These are phyloP conservation scores for Triticum monococcum DNA, from an alignment of 176 grass and related monocot genomes.

Conservation along the genomic window DNA sequence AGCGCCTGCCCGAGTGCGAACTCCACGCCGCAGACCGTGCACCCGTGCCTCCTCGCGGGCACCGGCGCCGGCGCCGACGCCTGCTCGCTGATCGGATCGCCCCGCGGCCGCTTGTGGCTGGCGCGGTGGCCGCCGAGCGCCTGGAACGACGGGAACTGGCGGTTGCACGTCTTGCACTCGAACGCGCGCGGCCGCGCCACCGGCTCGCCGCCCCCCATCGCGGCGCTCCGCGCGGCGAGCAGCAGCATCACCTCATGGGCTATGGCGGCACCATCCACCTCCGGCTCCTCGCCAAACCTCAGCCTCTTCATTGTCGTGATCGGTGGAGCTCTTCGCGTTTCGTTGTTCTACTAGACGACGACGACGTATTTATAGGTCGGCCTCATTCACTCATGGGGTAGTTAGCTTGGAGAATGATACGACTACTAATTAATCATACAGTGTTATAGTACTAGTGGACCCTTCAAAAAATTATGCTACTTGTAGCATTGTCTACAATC, in stretches of 20 bases:
- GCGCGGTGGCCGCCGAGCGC: conserved; percentile 67
- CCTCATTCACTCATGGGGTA: neutral
- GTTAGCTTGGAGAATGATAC: neutral
- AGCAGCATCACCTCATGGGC: conserved; percentile 41
- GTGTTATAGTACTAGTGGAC: neutral
- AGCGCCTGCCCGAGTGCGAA: conserved; percentile 64
- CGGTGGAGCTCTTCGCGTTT: neutral
- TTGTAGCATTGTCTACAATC: neutral
- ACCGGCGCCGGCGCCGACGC: neutral
- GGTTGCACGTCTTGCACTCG: conserved; percentile 62
- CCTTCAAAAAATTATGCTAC: neutral
- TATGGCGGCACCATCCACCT: conserved; percentile 25
- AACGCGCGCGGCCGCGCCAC: conserved; percentile 36
- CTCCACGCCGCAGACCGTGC: conserved; percentile 55
- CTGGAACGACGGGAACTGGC: conserved; percentile 66
- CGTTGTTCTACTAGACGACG: neutral
- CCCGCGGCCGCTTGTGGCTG: conserved; percentile 49
- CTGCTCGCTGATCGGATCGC: neutral
- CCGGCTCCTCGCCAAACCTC: conserved; percentile 22
- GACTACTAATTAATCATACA: neutral
- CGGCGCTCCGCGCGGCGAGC: conserved; percentile 13
- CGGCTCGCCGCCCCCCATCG: neutral
- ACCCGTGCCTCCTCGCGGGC: conserved; percentile 46
- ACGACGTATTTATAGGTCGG: neutral
- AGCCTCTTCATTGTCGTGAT: conserved; percentile 28